Base-by-base conservation (phyloP, 2,329 filamentous ascomycete genomes). In the Aspergillus calidoustus region DNA sequence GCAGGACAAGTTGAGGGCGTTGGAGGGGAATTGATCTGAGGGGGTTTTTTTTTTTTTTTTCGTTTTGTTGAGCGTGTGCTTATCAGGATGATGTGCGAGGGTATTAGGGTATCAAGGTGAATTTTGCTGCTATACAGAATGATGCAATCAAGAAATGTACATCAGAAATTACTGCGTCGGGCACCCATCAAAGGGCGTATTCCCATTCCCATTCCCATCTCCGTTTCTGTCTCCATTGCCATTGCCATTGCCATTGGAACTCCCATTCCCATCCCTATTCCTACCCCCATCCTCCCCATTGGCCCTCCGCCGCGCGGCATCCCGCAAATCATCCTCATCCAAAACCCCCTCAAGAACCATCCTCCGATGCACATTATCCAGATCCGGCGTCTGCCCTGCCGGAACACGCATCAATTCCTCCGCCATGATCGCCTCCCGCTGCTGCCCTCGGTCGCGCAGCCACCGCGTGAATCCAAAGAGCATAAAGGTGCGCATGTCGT, bases 1-100 rank as follows among this genome's bases (percentile, higher is more conserved):
- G 67, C 78, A 84, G 70, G 80, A 79, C 46, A 85, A 82, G 69
- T 75, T 81, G 69, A 77, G 72, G 63, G 11, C 22, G 19, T 58
- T 61, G 46, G 57, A 60, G 41, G 55, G 38, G 22, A 47, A 47
- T 19, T 51, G 49, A 48, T 22, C 1, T n/a, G 44, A 19, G 19
- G 19, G 1, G 19, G 1, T 19, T 19, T 19, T 19, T 19, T 19
- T 19, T 2, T 19, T 19, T 19, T 0, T 13, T 38, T 5, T 28
- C 3, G 25, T 0, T 1, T 38, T 5, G 2, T 38, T 13, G 34
- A 15, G 8, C 4, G 8, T 38, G 15, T 38, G 25, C 25, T 38
- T 13, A 15, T 13, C 8, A 38, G 34, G 9, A 2, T 5, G 34
- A 4, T 11, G 1, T 38, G 34, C 5, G 15, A 5, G 11, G 8